phyloP scores from a whole-genome alignment of 2,329 filamentous ascomycete species.

The Botrytis byssoidea region DNA sequence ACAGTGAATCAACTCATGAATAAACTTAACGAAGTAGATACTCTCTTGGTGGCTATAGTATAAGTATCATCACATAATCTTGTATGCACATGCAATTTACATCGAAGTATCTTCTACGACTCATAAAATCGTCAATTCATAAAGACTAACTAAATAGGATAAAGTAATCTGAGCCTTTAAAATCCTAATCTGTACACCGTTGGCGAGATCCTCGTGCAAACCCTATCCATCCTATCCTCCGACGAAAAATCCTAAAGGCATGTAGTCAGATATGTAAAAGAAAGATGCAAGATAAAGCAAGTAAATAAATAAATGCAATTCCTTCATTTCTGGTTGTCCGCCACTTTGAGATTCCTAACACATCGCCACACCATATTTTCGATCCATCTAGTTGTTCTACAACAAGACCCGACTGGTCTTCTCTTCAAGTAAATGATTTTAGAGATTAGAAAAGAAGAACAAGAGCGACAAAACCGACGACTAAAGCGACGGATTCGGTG shows the following conservation, averaged over 20 bases:
- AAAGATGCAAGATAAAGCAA: slow-evolving; percentile 1
- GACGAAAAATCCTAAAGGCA: background rate
- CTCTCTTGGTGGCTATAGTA: background rate
- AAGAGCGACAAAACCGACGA: background rate
- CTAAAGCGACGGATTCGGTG: background rate
- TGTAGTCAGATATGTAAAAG: background rate
- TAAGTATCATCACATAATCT: background rate
- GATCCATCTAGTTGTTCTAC: background rate
- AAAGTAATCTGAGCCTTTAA: background rate
- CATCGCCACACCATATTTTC: background rate
- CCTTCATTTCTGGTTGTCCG: background rate
- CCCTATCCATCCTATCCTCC: background rate
- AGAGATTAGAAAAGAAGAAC: background rate
- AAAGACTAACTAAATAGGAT: background rate
- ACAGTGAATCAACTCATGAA: too few relatives aligned
- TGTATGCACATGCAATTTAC: background rate
- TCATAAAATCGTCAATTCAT: background rate
- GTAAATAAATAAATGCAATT: background rate
- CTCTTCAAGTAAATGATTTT: background rate
- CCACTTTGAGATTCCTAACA: background rate
- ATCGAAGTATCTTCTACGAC: background rate
- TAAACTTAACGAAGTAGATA: rapidly evolving
- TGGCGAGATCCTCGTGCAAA: background rate
- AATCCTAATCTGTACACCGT: background rate
- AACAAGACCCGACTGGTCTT: background rate